phyloP scores from a whole-genome alignment of 306 rosid genomes.

The Sophora flavescens region DNA sequence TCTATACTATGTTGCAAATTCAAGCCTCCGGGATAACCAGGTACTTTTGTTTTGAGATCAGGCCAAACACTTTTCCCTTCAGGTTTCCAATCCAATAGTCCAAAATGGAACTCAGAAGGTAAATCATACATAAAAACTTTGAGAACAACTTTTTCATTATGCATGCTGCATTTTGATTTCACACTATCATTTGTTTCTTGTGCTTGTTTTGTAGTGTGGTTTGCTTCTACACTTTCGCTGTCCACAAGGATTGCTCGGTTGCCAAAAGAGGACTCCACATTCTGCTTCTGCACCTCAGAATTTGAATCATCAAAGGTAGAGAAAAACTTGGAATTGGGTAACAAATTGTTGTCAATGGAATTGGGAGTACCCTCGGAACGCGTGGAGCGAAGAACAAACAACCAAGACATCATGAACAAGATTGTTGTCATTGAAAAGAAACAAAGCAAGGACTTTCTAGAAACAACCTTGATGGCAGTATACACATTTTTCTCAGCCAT shows the following conservation, averaged over 20 bases:
- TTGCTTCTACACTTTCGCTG: slow-evolving; percentile 33
- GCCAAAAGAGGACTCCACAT: slow-evolving; percentile 40
- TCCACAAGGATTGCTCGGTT: slow-evolving; percentile 60
- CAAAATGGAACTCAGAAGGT: slow-evolving; percentile 73
- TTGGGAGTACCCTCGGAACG: slow-evolving; percentile 51
- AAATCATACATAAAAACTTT: slow-evolving; percentile 83
- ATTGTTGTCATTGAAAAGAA: slow-evolving; percentile 59
- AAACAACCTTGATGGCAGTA: slow-evolving; percentile 49
- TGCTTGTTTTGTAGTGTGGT: slow-evolving; percentile 11
- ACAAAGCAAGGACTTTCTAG: slow-evolving; percentile 59
- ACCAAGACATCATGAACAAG: slow-evolving; percentile 68
- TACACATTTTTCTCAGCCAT: slow-evolving; percentile 63
- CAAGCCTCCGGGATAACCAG: slow-evolving; percentile 80
- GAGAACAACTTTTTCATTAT: slow-evolving; percentile 38
- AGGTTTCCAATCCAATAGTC: slow-evolving; percentile 69
- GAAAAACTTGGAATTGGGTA: slow-evolving; percentile 49
- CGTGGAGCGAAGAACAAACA: slow-evolving; percentile 61
- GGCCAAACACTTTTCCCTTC: slow-evolving; percentile 67
- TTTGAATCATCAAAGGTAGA: slow-evolving; percentile 32
- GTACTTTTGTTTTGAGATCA: slow-evolving; percentile 56
- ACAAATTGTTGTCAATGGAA: slow-evolving; percentile 39
- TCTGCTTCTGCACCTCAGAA: slow-evolving; percentile 38
- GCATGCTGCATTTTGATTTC: slow-evolving; percentile 32
- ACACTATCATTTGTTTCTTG: neutral
- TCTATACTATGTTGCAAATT: slow-evolving; percentile 87